Evolutionary conservation across 768 basidiomycete genomes (phyloP).

Genomic region (Boletus rubropictus): DNA sequence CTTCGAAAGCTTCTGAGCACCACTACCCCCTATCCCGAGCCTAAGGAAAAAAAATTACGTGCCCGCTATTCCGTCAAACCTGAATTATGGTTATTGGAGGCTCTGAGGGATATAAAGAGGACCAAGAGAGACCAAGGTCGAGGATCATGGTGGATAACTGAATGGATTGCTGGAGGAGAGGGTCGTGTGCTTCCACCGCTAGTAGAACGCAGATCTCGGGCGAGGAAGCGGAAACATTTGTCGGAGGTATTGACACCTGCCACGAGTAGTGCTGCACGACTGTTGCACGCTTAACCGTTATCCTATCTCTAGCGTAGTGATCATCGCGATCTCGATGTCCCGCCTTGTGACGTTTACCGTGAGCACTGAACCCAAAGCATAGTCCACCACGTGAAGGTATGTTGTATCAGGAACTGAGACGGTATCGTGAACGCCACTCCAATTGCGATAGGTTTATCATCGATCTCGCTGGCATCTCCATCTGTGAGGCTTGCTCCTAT

Average conservation of each 20-base stretch:
- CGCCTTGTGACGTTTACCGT: neutral
- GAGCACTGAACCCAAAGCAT: neutral
- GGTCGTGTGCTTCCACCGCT: constrained; percentile 18
- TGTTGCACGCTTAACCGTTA: constrained; percentile 6
- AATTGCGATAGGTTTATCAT: too few relatives aligned
- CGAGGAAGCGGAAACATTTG: constrained; percentile 4
- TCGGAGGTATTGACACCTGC: constrained; percentile 1
- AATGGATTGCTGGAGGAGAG: constrained; percentile 23
- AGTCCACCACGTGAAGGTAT: neutral
- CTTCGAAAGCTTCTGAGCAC: constrained; percentile 32
- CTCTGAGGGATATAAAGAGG: constrained; percentile 33
- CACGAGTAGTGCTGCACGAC: neutral
- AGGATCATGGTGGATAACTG: constrained; percentile 24
- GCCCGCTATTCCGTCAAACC: constrained; percentile 30
- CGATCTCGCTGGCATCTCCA: too few relatives aligned
- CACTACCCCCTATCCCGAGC: constrained; percentile 15
- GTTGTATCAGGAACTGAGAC: constrained; percentile 6
- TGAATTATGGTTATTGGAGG: constrained; percentile 34
- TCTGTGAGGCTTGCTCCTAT: too few relatives aligned
- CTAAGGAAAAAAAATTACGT: constrained; percentile 15
- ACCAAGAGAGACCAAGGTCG: constrained; percentile 28
- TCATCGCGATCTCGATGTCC: neutral
- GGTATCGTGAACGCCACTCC: too few relatives aligned
- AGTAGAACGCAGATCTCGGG: constrained; percentile 12
- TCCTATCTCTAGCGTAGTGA: constrained; percentile 3